A percentile compares a stretch with the other conserved stretches of the same genome.
These are phyloP conservation scores for Penicillium sp. DNA, from an alignment of 2,329 filamentous ascomycete species.

Conservation along the genomic window DNA sequence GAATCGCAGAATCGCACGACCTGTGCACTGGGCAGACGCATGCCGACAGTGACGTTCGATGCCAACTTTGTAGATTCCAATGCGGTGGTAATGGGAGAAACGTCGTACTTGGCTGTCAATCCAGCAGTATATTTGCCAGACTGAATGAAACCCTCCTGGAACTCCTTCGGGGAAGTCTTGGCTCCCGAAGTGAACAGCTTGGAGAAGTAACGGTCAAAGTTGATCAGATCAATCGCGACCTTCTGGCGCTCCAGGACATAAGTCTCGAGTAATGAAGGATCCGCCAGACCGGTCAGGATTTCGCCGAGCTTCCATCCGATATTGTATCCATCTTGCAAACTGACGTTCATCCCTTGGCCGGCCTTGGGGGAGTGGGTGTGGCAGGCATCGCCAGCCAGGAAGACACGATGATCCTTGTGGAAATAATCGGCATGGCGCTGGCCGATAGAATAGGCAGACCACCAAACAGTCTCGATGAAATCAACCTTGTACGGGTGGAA, in stretches of 20 bases:
- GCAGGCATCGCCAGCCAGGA: conserved; percentile 64
- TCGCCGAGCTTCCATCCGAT: conserved; percentile 56
- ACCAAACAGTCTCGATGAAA: conserved; percentile 56
- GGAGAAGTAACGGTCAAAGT: conserved; percentile 54
- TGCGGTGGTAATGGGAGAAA: conserved; percentile 44
- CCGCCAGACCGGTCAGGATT: conserved; percentile 44
- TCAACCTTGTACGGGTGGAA: conserved; percentile 53
- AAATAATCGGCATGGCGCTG: conserved; percentile 67
- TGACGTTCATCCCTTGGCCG: conserved; percentile 54
- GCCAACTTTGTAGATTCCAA: conserved; percentile 34
- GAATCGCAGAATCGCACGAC: conserved; percentile 58
- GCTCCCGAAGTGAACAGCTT: conserved; percentile 48
- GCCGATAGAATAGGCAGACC: conserved; percentile 65
- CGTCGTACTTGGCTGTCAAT: conserved; percentile 51
- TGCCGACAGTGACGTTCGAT: conserved; percentile 40
- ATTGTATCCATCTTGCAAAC: conserved; percentile 56
- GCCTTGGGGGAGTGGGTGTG: conserved; percentile 66
- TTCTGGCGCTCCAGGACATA: conserved; percentile 51
- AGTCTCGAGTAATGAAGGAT: conserved; percentile 45
- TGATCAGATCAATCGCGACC: conserved; percentile 54
- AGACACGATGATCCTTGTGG: conserved; percentile 59
- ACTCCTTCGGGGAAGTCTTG: conserved; percentile 45
- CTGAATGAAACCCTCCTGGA: conserved; percentile 54
- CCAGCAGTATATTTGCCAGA: conserved; percentile 57
- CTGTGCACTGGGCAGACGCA: conserved; percentile 50